Percentiles rank a stretch among this genome's conserved stretches.
These are phyloP conservation scores for Eucalyptus viminalis DNA, from an alignment of 345 rosid species.

Conservation along the genomic window DNA sequence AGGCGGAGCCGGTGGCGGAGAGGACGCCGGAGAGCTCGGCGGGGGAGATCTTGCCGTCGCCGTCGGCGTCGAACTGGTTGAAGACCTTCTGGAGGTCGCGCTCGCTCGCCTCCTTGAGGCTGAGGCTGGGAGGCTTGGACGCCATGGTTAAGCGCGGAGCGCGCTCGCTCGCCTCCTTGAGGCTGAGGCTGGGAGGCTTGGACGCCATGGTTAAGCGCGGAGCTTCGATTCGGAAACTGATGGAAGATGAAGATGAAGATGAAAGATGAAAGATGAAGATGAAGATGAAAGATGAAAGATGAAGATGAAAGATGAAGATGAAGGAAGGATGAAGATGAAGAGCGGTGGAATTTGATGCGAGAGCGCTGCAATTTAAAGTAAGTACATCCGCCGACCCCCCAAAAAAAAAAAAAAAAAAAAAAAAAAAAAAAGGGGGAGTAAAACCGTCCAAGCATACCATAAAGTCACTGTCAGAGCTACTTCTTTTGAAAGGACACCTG, in stretches of 20 bases:
- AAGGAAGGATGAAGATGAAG: background rate
- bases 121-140: background rate
- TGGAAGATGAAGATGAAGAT: background rate
- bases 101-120: background rate
- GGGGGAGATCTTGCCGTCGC: slow-evolving; percentile 33
- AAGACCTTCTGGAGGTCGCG: slow-evolving; percentile 15
- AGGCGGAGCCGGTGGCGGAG: slow-evolving; percentile 11
- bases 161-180: background rate
- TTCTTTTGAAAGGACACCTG: background rate
- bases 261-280: background rate
- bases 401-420: too few species aligned
- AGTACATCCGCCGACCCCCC: background rate
- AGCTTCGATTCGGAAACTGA: background rate
- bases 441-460: too few species aligned
- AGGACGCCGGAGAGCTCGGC: slow-evolving; percentile 19
- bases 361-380: background rate
- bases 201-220: background rate
- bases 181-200: background rate
- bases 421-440: too few species aligned
- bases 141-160: background rate
- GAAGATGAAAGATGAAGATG: too few species aligned
- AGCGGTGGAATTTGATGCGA: background rate
- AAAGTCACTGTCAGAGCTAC: too few species aligned
- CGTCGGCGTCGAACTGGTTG: slow-evolving; percentile 19
- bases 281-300: background rate